Evolutionary conservation across 2,329 filamentous ascomycete species (phyloP).

Genomic region (Pseudocercospora pini-densiflorae): DNA sequence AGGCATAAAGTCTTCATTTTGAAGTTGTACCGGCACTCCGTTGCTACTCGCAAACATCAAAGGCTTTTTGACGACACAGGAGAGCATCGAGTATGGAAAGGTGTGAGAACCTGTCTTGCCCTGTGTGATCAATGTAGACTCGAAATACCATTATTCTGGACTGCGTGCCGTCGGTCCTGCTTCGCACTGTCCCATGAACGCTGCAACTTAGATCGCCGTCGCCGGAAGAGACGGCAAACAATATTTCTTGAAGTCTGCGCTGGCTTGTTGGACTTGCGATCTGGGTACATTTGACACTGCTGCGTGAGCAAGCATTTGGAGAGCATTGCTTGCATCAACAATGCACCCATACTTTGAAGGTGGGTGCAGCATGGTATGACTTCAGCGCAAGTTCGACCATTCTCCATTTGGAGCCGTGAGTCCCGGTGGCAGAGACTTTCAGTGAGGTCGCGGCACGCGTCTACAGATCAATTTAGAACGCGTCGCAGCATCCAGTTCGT

Average conservation of each 20-base stretch:
- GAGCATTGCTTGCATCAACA: not conserved
- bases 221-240: not conserved
- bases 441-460: too few relatives aligned
- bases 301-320: not conserved
- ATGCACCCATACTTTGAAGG: not conserved
- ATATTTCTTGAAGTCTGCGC: not conserved
- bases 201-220: not conserved
- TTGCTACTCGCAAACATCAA: not conserved
- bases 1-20: not conserved
- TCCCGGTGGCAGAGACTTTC: too few relatives aligned
- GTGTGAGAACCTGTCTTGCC: not conserved
- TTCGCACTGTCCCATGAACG: not conserved
- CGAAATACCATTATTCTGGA: not conserved
- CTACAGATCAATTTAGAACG: too few relatives aligned
- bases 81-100: not conserved
- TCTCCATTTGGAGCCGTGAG: too few relatives aligned
- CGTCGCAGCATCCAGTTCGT: too few relatives aligned
- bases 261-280: not conserved
- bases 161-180: not conserved
- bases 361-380: not conserved
- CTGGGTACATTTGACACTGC: not conserved
- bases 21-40: not conserved
- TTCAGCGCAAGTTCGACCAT: too few relatives aligned
- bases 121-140: not conserved
- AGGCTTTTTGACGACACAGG: not conserved